phyloP scores from a whole-genome alignment of 2,329 filamentous ascomycete genomes.

The Exophiala aquamarina region DNA sequence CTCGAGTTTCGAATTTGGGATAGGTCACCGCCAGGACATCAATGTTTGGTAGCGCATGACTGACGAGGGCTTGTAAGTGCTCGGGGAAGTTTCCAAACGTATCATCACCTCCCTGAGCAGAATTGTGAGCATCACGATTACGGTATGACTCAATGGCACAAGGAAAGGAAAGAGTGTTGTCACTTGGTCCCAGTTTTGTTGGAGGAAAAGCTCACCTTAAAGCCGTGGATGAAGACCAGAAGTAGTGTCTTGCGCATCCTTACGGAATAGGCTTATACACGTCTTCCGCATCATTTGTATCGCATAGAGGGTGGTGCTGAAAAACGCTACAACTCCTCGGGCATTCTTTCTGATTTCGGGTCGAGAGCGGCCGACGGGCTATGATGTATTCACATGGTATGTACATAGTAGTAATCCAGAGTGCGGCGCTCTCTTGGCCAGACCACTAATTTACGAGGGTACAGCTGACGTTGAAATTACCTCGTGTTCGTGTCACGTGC shows the following conservation, averaged over 20 bases:
- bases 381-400: too few species aligned
- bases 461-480: too few species aligned
- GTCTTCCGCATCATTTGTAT: conserved; percentile 19
- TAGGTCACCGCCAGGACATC: conserved; percentile 44
- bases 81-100: conserved; percentile 50
- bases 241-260: conserved; percentile 48
- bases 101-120: conserved; percentile 47
- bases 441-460: too few species aligned
- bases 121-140: conserved; percentile 4
- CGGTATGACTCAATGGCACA: background rate
- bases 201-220: conserved; percentile 39
- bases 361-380: too few species aligned
- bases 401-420: too few species aligned
- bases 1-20: conserved; percentile 51
- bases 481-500: too few species aligned
- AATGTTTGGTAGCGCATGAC: conserved; percentile 43
- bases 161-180: background rate
- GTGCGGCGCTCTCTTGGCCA: too few species aligned
- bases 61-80: conserved; percentile 41
- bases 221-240: conserved; percentile 50
- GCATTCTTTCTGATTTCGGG: too few species aligned
- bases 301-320: background rate
- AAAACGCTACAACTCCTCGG: too few species aligned
- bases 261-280: conserved; percentile 12
- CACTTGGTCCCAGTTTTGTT: background rate